Evolutionary conservation across 2,329 filamentous ascomycete species (phyloP).

Genomic region (Colletotrichum shisoi): DNA sequence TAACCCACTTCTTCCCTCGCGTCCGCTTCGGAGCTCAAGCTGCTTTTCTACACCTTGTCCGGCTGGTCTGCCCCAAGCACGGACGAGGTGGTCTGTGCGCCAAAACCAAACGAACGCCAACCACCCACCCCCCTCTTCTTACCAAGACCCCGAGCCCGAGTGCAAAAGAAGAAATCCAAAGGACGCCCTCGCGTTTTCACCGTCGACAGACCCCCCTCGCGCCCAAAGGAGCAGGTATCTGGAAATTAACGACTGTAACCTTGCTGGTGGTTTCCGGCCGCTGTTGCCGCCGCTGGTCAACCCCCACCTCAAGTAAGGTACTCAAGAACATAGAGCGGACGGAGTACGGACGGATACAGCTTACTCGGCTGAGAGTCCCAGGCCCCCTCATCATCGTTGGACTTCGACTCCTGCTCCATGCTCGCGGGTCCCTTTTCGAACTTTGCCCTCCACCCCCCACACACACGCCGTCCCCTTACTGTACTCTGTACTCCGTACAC

Average conservation of each 20-base stretch:
- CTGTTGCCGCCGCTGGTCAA: conserved; percentile 19
- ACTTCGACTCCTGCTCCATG: conserved; percentile 16
- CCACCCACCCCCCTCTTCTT: too few species aligned
- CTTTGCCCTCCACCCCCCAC: conserved; percentile 6
- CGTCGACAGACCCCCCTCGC: conserved; percentile 28
- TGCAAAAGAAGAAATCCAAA: conserved; percentile 7
- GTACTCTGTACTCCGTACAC: too few species aligned
- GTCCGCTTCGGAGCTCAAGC: conserved; percentile 32
- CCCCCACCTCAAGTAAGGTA: not conserved
- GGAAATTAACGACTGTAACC: conserved; percentile 42
- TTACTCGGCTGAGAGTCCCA: not conserved
- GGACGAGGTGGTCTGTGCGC: conserved; percentile 34
- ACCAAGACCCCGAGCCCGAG: not conserved
- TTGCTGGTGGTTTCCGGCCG: conserved; percentile 36
- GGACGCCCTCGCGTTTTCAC: conserved; percentile 11
- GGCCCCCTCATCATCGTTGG: conserved; percentile 4
- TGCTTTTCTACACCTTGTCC: conserved; percentile 30
- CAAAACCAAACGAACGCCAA: conserved; percentile 22
- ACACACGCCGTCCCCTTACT: too few species aligned
- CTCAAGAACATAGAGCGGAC: not conserved
- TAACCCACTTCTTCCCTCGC: conserved; percentile 35
- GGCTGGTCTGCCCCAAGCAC: conserved; percentile 7
- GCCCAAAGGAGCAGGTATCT: conserved; percentile 35
- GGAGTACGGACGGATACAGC: too few species aligned
- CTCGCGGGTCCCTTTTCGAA: conserved; percentile 12